These are phyloP conservation scores for Paramecium octaurelia DNA, from an alignment of 73 alveolate species.

Conservation along the genomic window DNA sequence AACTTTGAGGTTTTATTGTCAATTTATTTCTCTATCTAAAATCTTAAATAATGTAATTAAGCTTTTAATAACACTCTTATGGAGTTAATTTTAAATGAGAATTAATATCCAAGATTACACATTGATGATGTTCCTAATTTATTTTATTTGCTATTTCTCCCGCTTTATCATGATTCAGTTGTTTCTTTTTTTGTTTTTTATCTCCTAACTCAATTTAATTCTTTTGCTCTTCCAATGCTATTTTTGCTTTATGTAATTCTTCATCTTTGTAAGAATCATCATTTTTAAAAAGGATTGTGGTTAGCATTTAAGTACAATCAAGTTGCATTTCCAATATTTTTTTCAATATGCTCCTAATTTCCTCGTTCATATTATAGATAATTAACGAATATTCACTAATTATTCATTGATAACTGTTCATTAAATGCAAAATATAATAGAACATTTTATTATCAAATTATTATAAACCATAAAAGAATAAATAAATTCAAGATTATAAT, in stretches of 20 bases:
- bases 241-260: neutral
- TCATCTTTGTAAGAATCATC: neutral
- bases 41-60: neutral
- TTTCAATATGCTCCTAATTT: neutral
- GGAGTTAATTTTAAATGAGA: neutral
- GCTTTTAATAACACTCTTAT: neutral
- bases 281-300: neutral
- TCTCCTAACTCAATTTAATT: neutral
- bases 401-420: neutral
- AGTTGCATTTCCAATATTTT: neutral
- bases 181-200: neutral
- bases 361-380: neutral
- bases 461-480: neutral
- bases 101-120: neutral
- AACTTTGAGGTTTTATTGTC: neutral
- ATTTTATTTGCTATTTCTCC: neutral
- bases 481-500: neutral
- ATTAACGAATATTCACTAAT: neutral
- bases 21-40: neutral
- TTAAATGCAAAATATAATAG: neutral
- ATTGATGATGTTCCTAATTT: neutral
- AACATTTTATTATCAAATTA: neutral
- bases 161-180: neutral
- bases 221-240: neutral
- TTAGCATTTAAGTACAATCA: neutral